Evolutionary conservation across 768 basidiomycete genomes (phyloP).

Genomic region (Mycena latifolia): DNA sequence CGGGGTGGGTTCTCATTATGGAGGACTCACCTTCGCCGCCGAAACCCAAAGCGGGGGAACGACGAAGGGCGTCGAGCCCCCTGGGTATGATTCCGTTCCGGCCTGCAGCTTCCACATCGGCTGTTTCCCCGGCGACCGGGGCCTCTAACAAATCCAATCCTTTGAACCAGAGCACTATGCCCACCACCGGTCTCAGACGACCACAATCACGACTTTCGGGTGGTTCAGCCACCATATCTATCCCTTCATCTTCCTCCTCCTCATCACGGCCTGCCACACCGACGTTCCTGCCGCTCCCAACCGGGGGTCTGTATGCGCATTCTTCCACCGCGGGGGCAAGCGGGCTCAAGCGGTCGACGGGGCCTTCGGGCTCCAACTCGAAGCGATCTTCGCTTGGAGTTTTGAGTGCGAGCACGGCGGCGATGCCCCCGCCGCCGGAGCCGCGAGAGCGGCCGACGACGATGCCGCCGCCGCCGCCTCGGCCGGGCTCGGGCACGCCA

Average conservation of each 20-base stretch:
- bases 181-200: conserved; percentile 61
- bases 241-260: conserved; percentile 63
- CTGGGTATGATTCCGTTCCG: conserved; percentile 66
- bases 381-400: conserved; percentile 73
- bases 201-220: conserved; percentile 83
- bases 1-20: conserved; percentile 93
- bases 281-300: conserved; percentile 81
- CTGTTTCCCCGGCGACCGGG: conserved; percentile 56
- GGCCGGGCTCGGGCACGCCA: conserved; percentile 45
- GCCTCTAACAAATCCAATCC: conserved; percentile 51
- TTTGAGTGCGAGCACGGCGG: conserved; percentile 52
- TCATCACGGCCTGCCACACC: conserved; percentile 81
- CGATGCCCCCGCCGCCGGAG: conserved; percentile 44
- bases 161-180: conserved; percentile 56
- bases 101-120: conserved; percentile 59
- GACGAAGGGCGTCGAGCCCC: conserved; percentile 74
- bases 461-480: conserved; percentile 45
- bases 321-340: conserved; percentile 51
- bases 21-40: conserved; percentile 84
- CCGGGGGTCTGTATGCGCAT: conserved; percentile 61
- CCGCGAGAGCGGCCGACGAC: conserved; percentile 51
- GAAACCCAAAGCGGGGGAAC: conserved; percentile 67
- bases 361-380: conserved; percentile 55
- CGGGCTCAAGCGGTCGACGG: conserved; percentile 72
- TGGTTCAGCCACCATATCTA: conserved; percentile 70